Evolutionary conservation across 225 moss, liverwort and hornwort species (phyloP).

Genomic region (Antitrichia curtipendula): DNA sequence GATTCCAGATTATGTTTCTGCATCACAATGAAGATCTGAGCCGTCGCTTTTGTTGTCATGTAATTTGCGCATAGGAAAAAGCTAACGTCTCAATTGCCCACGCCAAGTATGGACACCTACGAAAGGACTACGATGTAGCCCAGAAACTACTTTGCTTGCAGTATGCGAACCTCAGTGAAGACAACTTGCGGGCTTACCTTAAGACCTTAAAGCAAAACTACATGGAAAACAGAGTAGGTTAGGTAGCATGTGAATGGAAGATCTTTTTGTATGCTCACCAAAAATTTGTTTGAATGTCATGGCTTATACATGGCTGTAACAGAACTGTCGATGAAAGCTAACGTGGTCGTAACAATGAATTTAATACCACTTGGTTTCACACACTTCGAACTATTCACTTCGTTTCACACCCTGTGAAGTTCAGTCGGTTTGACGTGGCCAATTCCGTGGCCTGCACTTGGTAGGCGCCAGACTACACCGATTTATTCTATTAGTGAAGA

Average conservation of each 20-base stretch:
- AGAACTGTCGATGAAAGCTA: not conserved
- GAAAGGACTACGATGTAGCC: conserved; percentile 63
- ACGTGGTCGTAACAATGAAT: not conserved
- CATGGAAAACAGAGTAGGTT: conserved; percentile 14
- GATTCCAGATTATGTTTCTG: not conserved
- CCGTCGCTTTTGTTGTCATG: not conserved
- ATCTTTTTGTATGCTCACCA: not conserved
- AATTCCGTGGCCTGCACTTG: not conserved
- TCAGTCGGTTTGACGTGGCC: not conserved
- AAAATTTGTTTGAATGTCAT: not conserved
- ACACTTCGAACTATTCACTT: not conserved
- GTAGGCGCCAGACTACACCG: too few species aligned
- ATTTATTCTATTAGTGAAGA: not conserved
- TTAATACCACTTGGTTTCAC: not conserved
- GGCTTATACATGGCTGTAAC: not conserved
- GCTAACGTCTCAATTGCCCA: conserved; percentile 10
- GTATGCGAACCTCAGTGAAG: conserved; percentile 57
- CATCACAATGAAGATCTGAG: not conserved
- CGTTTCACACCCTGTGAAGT: not conserved
- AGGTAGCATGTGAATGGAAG: not conserved
- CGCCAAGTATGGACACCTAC: conserved; percentile 27
- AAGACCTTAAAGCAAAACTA: conserved; percentile 54
- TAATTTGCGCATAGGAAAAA: conserved; percentile 29
- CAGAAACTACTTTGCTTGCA: conserved; percentile 83
- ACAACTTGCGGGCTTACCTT: conserved; percentile 53